Percentiles rank a stretch among this genome's conserved stretches.
These are phyloP conservation scores for Hypomontagnella monticulosa DNA, from an alignment of 495 filamentous ascomycete species.

Conservation along the genomic window DNA sequence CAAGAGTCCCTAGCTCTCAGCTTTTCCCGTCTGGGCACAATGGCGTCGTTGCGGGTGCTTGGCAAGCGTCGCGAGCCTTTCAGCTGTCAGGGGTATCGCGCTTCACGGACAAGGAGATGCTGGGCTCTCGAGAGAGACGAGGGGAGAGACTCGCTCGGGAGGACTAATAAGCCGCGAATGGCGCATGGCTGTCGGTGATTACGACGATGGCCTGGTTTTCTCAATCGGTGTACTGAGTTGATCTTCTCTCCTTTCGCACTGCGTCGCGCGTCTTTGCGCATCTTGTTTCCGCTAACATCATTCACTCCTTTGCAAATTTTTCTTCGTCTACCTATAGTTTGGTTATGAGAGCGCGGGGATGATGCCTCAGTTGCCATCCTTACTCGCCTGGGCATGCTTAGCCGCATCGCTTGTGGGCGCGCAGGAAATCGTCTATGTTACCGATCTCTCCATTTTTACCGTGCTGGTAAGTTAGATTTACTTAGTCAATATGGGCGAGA, in stretches of 20 bases:
- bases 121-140: not conserved
- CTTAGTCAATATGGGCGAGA: not conserved
- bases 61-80: slow-evolving; percentile 20
- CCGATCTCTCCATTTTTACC: slow-evolving; percentile 54
- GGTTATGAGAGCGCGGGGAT: slow-evolving; percentile 1
- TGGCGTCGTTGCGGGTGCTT: slow-evolving; percentile 23
- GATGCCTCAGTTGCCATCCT: slow-evolving; percentile 22
- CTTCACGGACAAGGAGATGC: slow-evolving; percentile 19
- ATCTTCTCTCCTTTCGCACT: not conserved
- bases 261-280: not conserved
- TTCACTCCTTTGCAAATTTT: not conserved
- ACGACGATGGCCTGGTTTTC: not conserved
- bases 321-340: not conserved
- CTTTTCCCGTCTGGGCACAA: slow-evolving; percentile 16
- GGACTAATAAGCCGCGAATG: not conserved
- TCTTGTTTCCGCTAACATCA: not conserved
- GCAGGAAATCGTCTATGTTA: slow-evolving; percentile 53
- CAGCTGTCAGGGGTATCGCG: slow-evolving; percentile 38
- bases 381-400: slow-evolving; percentile 24
- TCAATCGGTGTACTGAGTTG: not conserved
- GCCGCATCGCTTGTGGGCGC: slow-evolving; percentile 31
- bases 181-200: not conserved
- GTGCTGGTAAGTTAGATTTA: slow-evolving; percentile 47
- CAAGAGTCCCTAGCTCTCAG: slow-evolving; percentile 20
- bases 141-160: not conserved